Conservation (phyloP, 768 basidiomycete genomes). For the Suillus subalutaceus region DNA sequence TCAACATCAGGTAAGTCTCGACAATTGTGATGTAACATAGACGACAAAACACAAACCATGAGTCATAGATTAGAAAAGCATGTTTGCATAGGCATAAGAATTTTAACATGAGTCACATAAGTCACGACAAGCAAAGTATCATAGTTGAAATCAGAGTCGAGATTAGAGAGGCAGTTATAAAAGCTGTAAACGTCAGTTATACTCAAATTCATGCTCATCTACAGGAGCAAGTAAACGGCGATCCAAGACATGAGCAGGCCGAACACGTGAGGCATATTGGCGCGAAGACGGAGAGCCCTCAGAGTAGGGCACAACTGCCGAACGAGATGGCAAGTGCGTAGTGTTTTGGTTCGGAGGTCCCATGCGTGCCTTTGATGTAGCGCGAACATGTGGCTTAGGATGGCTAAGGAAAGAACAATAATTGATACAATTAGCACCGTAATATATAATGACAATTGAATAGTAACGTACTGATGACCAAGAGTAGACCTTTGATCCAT, state of each 20-base stretch:
- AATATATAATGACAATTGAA: too few species aligned
- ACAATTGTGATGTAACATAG: neutral
- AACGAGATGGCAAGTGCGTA: neutral
- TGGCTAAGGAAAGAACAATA: neutral
- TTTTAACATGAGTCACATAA: neutral
- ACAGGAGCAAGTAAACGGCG: neutral
- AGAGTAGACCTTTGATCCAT: too few species aligned
- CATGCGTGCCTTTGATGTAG: neutral
- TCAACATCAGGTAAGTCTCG: neutral
- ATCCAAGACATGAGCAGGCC: neutral
- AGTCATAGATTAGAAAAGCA: neutral
- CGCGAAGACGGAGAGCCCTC: neutral
- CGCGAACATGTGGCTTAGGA: neutral
- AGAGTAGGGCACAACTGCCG: neutral
- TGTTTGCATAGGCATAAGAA: constrained; percentile 2
- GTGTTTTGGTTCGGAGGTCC: constrained; percentile 4
- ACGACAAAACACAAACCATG: neutral
- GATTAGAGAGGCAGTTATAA: neutral
- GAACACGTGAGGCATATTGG: neutral
- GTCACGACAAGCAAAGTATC: neutral
- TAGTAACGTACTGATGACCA: too few species aligned
- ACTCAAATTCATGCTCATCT: constrained; percentile 4
- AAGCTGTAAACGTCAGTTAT: constrained; percentile 2
- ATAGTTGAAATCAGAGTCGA: neutral
- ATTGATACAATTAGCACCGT: too few species aligned